Percentiles rank a stretch among this genome's conserved stretches.
phyloP scores from a whole-genome alignment of 1,284 basidiomycete species.

The Apiotrichum gracile region DNA sequence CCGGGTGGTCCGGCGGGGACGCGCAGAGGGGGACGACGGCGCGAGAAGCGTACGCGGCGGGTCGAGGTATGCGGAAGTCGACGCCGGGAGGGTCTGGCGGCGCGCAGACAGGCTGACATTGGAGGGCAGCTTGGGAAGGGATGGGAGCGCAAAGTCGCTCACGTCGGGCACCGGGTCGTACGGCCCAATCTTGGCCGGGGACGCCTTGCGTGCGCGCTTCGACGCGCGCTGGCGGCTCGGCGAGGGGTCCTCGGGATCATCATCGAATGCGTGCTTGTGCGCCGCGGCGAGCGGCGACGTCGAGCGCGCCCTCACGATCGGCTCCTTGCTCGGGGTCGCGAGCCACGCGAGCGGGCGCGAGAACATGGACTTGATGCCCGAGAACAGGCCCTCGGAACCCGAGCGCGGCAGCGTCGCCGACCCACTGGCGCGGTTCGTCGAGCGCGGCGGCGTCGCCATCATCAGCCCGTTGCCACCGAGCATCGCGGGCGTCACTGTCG shows the following conservation, averaged over 20 bases:
- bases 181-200: constrained; percentile 9
- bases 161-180: constrained; percentile 4
- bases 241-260: constrained; percentile 30
- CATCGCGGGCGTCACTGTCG: not conserved
- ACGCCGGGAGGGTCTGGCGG: constrained; percentile 2
- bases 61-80: constrained; percentile 31
- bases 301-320: not conserved
- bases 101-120: constrained; percentile 20
- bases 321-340: constrained; percentile 19
- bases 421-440: not conserved
- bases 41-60: constrained; percentile 26
- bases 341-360: constrained; percentile 34
- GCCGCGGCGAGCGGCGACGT: not conserved
- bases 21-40: constrained; percentile 13
- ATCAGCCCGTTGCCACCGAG: not conserved
- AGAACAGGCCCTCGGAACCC: constrained; percentile 26
- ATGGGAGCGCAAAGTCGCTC: constrained; percentile 16
- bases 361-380: constrained; percentile 30
- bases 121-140: constrained; percentile 30
- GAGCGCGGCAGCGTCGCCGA: constrained; percentile 12
- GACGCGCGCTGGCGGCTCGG: constrained; percentile 22
- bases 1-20: constrained; percentile 13
- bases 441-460: not conserved
- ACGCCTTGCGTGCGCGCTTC: constrained; percentile 21
- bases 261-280: constrained; percentile 23